These are phyloP conservation scores for Acanthamoeba healyi DNA, from an alignment of 208 protist species.

Conservation along the genomic window DNA sequence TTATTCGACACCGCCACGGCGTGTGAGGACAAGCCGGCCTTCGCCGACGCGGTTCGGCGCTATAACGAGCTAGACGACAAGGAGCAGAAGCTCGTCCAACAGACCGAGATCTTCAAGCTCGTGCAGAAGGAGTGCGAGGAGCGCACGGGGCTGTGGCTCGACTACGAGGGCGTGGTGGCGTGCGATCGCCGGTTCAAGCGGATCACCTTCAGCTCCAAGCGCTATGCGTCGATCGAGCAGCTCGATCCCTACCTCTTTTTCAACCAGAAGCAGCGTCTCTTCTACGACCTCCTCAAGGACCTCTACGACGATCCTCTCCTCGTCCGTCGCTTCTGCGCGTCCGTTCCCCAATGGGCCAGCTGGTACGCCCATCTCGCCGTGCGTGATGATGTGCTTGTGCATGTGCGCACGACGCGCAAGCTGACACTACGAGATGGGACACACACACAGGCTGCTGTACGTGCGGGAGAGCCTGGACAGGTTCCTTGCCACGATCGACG, in stretches of 20 bases:
- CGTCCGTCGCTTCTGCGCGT: constrained; percentile 19
- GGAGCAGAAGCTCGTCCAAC: neutral
- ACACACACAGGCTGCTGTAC: constrained; percentile 12
- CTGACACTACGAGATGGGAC: neutral
- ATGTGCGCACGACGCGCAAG: neutral
- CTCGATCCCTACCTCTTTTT: neutral
- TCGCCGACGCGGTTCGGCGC: neutral
- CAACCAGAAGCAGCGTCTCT: constrained; percentile 44
- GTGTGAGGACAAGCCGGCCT: neutral
- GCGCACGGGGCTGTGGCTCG: neutral
- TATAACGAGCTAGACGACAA: neutral
- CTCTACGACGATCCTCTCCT: constrained; percentile 14
- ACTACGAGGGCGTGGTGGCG: neutral
- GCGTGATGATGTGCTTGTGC: neutral
- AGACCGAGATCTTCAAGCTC: neutral
- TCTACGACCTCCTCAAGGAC: constrained; percentile 28
- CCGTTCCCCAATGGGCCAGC: constrained; percentile 2
- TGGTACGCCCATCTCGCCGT: neutral
- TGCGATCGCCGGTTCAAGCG: neutral
- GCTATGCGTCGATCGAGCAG: neutral
- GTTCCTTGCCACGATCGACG: neutral
- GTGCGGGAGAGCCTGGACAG: neutral
- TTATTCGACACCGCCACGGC: neutral
- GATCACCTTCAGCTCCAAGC: neutral
- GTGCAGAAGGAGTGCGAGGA: neutral